Base-by-base conservation (phyloP, 768 basidiomycete species). In the Phaeotremella skinneri region DNA sequence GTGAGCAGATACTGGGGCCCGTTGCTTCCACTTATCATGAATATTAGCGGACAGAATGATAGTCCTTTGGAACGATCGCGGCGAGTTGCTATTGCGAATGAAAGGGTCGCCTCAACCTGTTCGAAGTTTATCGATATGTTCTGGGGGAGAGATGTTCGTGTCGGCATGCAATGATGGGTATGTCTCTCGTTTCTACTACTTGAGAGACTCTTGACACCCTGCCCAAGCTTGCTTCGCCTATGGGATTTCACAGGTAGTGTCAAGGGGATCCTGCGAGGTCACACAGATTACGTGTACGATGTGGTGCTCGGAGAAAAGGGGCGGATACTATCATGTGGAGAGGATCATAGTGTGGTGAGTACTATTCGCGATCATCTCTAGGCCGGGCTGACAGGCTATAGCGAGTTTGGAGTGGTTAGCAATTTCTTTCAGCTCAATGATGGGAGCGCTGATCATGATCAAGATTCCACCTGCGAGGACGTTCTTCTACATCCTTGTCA, bases 141-240 rank as follows among this genome's bases (percentile, higher is more conserved):
- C 64, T 13, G 66, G 58, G 37, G 55, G 58, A 11, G 50, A 56
- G 9, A 42, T 34, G 11, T 68, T 74, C 43, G 64, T 53, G 5
- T 56, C 52, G 16, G 69, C 70, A 21, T 69, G 69, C 25, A 77
- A 77, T 47, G 74, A 77, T 43, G 71, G 74, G 72, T 71, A 39
- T 58, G 66, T 58, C 2, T 6, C 23, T 37, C n/a, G 30, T 9
- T 13, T 49, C 14, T 11, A 4, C n/a, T 48, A 7, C 49, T 16
- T 23, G 20, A 9, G 49, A 21, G 21, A 23, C 5, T 39, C n/a
- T 26, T 32, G 14, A 23, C 26, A 21, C 17, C 23, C 5, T 14
- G 29, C 26, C 1, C 29, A 41, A 74, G 69, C 2, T 59, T 68
- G 49, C 54, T 73, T 34, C 66, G 67, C 11, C 56, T 68, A 48